phyloP scores from a whole-genome alignment of 1,284 basidiomycete genomes.

The Malassezia restricta region DNA sequence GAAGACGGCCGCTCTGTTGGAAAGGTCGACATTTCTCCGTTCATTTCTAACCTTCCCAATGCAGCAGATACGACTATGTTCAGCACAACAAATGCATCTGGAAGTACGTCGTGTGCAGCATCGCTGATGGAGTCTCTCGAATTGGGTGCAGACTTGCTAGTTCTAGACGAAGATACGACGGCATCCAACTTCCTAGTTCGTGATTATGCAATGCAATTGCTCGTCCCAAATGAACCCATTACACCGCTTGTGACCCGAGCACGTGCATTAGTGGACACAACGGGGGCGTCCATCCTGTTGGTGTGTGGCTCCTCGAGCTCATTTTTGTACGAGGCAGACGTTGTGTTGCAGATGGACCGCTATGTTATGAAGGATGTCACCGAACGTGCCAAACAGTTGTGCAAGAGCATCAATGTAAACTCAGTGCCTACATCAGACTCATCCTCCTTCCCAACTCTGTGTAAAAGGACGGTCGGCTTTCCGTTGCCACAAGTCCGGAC shows the following conservation, averaged over 20 bases:
- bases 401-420: neutral
- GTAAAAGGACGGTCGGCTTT: neutral
- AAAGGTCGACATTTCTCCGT: constrained; percentile 14
- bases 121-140: constrained; percentile 16
- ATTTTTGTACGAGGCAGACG: constrained; percentile 12
- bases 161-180: constrained; percentile 17
- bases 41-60: constrained; percentile 14
- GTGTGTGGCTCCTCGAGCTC: constrained; percentile 16
- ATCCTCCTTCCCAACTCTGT: neutral
- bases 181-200: constrained; percentile 18
- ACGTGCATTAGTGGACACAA: neutral
- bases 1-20: constrained; percentile 16
- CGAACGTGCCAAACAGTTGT: neutral
- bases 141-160: constrained; percentile 10
- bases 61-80: constrained; percentile 9
- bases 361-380: constrained; percentile 13
- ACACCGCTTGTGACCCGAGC: constrained; percentile 13
- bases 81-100: constrained; percentile 16
- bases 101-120: constrained; percentile 17
- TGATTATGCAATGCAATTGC: constrained; percentile 8
- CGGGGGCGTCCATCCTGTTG: constrained; percentile 8
- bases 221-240: constrained; percentile 17
- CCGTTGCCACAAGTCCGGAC: constrained; percentile 1
- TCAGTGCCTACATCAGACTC: neutral
- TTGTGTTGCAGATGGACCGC: constrained; percentile 15